Evolutionary conservation across 225 moss, liverwort and hornwort genomes (phyloP).

Genomic region (Rhytidiadelphus loreus): DNA sequence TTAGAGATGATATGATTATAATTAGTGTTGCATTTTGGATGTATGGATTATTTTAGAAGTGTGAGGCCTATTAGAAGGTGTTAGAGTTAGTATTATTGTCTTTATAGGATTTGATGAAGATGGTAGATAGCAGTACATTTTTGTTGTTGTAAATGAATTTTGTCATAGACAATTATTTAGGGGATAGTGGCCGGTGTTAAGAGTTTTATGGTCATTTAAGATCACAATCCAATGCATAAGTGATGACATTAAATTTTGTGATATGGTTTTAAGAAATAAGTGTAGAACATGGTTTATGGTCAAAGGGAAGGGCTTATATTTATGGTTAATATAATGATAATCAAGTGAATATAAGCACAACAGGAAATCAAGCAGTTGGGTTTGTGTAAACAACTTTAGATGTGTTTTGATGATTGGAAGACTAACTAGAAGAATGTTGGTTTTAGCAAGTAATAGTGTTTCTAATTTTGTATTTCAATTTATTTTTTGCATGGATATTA

Average conservation of each 20-base stretch:
- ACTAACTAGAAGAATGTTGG: neutral
- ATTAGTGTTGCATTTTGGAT: neutral
- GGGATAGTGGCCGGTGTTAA: no score
- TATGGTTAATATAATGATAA: neutral
- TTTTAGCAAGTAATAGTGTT: neutral
- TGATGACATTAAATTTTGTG: neutral
- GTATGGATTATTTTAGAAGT: no score
- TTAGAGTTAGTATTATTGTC: neutral
- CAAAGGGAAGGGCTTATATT: neutral
- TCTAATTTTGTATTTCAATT: neutral
- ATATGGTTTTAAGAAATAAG: neutral
- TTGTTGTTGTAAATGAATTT: neutral
- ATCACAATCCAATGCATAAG: neutral
- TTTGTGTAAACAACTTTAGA: neutral
- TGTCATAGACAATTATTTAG: rapidly evolving
- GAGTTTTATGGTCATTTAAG: neutral
- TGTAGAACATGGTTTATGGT: neutral
- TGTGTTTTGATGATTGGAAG: neutral
- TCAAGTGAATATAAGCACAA: neutral
- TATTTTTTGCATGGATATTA: neutral
- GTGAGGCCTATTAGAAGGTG: rapidly evolving
- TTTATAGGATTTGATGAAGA: neutral
- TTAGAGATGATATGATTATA: neutral
- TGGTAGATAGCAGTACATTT: neutral
- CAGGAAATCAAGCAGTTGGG: neutral